Evolutionary conservation across 2,329 filamentous ascomycete genomes (phyloP).

Genomic region (Cryphonectria radicalis): DNA sequence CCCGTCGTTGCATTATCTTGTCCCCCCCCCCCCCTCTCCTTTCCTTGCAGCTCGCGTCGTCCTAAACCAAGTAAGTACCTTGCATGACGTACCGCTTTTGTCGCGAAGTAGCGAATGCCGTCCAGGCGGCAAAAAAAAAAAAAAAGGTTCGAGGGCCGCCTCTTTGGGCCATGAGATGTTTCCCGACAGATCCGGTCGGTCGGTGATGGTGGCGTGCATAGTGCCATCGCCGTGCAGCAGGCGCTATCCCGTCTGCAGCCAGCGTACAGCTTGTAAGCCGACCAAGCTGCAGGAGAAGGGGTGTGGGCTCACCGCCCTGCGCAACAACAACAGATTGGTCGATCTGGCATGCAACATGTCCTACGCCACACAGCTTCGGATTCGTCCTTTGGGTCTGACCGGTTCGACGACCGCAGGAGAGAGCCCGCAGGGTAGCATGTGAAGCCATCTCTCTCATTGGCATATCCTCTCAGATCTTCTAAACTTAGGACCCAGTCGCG

Average conservation of each 20-base stretch:
- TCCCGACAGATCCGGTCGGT: neutral
- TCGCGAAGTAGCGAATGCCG: neutral
- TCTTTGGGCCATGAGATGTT: neutral
- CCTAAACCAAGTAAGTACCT: too few relatives aligned
- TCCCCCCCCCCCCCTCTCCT: too few relatives aligned
- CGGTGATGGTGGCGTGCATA: slow-evolving; percentile 2
- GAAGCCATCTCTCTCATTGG: neutral
- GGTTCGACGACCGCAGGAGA: neutral
- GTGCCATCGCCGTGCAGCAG: slow-evolving; percentile 3
- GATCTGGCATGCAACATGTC: slow-evolving; percentile 19
- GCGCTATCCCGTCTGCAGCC: slow-evolving; percentile 9
- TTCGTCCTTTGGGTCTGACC: neutral
- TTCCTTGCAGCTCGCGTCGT: too few relatives aligned
- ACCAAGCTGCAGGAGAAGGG: neutral
- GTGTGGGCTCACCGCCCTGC: slow-evolving; percentile 8
- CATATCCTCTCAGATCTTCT: neutral
- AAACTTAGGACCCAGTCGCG: too few relatives aligned
- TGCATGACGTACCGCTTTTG: neutral
- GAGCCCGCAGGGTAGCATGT: neutral
- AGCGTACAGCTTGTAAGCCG: neutral
- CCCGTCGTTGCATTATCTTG: neutral
- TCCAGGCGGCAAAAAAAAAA: too few relatives aligned
- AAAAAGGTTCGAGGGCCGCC: neutral
- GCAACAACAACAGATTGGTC: neutral
- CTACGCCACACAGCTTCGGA: slow-evolving; percentile 11